Evolutionary conservation across 805 yeast species (phyloP), one percentile per base, ranked within the genome.

Genomic region (Myxozyma kluyveri): DNA sequence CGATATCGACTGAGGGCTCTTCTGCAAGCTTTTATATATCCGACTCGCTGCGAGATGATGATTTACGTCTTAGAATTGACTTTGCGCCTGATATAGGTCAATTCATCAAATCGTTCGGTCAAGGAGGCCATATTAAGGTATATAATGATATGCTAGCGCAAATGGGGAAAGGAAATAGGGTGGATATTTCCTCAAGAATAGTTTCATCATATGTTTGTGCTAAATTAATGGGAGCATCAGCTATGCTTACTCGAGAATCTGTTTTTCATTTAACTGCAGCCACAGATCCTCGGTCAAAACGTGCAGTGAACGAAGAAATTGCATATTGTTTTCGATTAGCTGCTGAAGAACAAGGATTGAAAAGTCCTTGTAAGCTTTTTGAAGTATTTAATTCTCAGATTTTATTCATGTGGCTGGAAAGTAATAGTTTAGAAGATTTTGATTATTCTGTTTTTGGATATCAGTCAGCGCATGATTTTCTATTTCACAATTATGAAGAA

Each of bases 401-500:
- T 7, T 14, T 58, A 2, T 48, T 42, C 36, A 41, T 36, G 21
- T 52, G 60, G 53, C 12, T 49, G 17, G 32, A 33, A 17, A 27
- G 31, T 9, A 46, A 42, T n/a, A 7, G 12, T 2, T 7, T 50
- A 26, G 39, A 18, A 5, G 42, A 32, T 2, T 36, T 60, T 23
- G 49, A 50, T 4, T 42, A 31, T 32, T 18, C 3, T 10, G 18
- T 55, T 2, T 60, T 56, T 44, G 63, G 63, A 12, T 60, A 53
- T 39, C 22, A 9, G 19, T 47, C 62, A 2, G 12, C 12, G 22
- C 7, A 38, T 9, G 47, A 51, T 4, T 60, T 56, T 27, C 40
- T 41, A 17, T 26, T 12, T 3, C 33, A 27, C n/a, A 47, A 39
- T 32, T 33, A 17, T 21, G 21, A 36, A 3, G 51, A 47, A 29